phyloP scores from a whole-genome alignment of 2,329 filamentous ascomycete species.

The Ciborinia camelliae region DNA sequence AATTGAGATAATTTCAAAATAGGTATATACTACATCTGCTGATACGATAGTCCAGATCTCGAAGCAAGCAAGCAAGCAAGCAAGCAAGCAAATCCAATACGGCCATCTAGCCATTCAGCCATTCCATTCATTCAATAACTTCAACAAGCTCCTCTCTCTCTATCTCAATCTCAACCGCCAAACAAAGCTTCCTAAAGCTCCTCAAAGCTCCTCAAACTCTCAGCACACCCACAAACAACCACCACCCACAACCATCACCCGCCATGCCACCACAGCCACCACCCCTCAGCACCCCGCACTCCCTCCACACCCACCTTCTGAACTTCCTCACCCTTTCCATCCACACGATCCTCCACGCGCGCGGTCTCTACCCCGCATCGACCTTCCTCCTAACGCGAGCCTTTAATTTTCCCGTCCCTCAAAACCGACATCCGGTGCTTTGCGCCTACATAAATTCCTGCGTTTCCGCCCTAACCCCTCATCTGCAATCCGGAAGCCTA shows the following conservation, averaged over 20 bases:
- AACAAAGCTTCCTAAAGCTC: not conserved
- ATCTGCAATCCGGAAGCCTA: constrained; percentile 1
- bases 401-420: constrained; percentile 68
- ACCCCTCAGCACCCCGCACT: constrained; percentile 25
- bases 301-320: constrained; percentile 56
- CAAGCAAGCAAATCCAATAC: not conserved
- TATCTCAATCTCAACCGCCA: too few species aligned
- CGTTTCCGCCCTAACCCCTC: constrained; percentile 1
- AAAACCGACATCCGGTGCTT: constrained; percentile 66
- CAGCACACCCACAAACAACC: not conserved
- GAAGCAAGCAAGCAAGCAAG: too few species aligned
- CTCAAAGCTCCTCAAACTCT: not conserved
- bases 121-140: too few species aligned
- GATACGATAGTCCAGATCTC: not conserved
- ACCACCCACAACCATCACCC: not conserved
- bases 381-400: constrained; percentile 65
- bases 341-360: constrained; percentile 68
- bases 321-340: constrained; percentile 66
- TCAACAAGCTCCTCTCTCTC: not conserved
- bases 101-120: too few species aligned
- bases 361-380: constrained; percentile 60
- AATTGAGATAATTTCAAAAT: not conserved
- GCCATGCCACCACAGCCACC: constrained; percentile 21
- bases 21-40: too few species aligned
- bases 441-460: constrained; percentile 42